Base-by-base conservation (phyloP, 2,329 filamentous ascomycete species). In the Pseudogymnoascus sp. region DNA sequence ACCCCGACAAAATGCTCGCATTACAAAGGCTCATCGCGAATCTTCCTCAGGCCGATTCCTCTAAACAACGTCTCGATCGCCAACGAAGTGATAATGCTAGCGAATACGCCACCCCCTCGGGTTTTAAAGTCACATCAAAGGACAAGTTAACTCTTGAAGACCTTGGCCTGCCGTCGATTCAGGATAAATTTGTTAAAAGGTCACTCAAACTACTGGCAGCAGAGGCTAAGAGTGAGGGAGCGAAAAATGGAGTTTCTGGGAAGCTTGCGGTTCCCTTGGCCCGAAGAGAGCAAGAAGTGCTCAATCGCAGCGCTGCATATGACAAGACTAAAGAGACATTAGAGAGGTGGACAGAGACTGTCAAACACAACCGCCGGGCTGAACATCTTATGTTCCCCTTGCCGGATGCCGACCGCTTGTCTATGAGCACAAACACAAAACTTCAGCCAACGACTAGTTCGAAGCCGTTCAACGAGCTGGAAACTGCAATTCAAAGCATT, bases 351-450 rank as follows among this genome's bases (percentile, higher is more conserved):
- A 88, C 88, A 33, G 93, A 97, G 65, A 97, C 94, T 0, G 92
- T 99, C 70, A 96, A 97, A 76, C 86, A 91, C 33, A 97, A 97
- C 74, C 88, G 94, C 64, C 84, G 91, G 68, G 92, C 93, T 1
- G 94, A 97, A 66, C 91, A 96, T 73, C 79, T 99, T 11, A 81
- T 87, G 19, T 99, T 99, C 71, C 94, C 94, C 4, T 81, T 97
- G 0, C 83, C 88, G 91, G 69, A 88, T 87, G 39, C 84, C 86
- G 63, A 85, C 81, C 21, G 81, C 80, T 61, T 73, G 78, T 61
- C 81, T 80, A 29, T 84, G 85, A 19, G 86, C 21, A 78, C 83
- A 67, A 84, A 80, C 63, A 85, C 81, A 21, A 85, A 87, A 70
- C 83, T 90, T 41, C 80, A 83, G 38, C 84, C 91, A 5, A 75